phyloP scores from a whole-genome alignment of 1,284 basidiomycete genomes.

The Puccinia horiana region DNA sequence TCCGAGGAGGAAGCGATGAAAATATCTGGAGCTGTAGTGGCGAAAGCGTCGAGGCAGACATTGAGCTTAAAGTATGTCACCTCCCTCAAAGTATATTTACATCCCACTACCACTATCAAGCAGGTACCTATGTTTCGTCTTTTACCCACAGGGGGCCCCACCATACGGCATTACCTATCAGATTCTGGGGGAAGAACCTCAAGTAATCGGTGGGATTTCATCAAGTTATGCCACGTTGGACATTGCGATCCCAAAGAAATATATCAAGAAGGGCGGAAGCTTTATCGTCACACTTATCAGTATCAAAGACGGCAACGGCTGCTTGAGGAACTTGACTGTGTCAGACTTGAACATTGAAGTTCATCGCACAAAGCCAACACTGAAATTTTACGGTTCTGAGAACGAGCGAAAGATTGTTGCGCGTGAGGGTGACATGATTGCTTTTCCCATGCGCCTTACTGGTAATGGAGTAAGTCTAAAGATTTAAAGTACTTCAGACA shows the following conservation, averaged over 20 bases:
- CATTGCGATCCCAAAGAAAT: slow-evolving; percentile 41
- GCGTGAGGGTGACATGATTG: slow-evolving; percentile 73
- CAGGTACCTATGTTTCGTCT: neutral
- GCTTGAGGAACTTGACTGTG: slow-evolving; percentile 74
- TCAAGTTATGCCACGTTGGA: slow-evolving; percentile 27
- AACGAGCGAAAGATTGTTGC: slow-evolving; percentile 67
- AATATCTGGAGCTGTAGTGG: slow-evolving; percentile 47
- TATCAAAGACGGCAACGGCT: slow-evolving; percentile 84
- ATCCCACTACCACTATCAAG: slow-evolving; percentile 1
- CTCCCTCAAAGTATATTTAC: neutral
- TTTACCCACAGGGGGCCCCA: slow-evolving; percentile 32
- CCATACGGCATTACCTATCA: slow-evolving; percentile 47
- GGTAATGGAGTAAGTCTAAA: slow-evolving; percentile 72
- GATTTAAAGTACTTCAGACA: neutral
- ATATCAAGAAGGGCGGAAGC: slow-evolving; percentile 36
- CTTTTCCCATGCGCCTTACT: slow-evolving; percentile 76
- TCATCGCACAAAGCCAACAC: slow-evolving; percentile 82
- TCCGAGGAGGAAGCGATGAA: slow-evolving; percentile 32
- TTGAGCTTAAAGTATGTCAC: slow-evolving; percentile 36
- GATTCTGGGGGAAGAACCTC: slow-evolving; percentile 42
- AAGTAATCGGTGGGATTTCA: slow-evolving; percentile 31
- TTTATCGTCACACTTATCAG: slow-evolving; percentile 58
- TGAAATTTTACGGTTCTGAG: slow-evolving; percentile 72
- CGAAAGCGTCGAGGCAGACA: slow-evolving; percentile 42
- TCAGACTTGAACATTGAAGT: slow-evolving; percentile 85